Base-by-base conservation (phyloP, 371 early-diverging fungal species). In the Chytridium lagenaria region DNA sequence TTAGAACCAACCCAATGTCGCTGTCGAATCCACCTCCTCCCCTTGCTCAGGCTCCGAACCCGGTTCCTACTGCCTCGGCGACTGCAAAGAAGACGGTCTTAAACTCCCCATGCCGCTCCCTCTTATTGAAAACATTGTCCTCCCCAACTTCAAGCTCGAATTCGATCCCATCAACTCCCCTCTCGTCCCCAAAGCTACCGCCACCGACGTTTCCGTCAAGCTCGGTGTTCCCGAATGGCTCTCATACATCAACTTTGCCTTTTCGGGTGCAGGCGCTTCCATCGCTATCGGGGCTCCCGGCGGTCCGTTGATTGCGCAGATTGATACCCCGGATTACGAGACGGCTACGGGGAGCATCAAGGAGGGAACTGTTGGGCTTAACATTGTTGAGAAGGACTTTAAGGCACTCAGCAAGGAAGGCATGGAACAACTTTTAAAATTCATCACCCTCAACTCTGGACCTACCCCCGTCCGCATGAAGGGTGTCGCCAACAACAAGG, bases 101-200 rank as follows among this genome's bases (percentile, higher is more conserved):
- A 10, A 39, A 38, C 2, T 70, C 70, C 10, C 2, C 26, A 31
- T 33, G 33, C 55, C 55, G 7, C 5, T 16, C 55, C 30, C 59
- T 33, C 59, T 70, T 5, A 38, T 70, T 31, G 34, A 15, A 5
- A 22, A 34, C 36, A 57, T 70, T 59, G 30, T 2, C 38, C 70
- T 70, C 31, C 33, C 59, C 61, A 23, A 34, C 59, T 70, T 70
- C 40, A 67, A n/a, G 61, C 63, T 70, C 31, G 61, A 59, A 31
- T 70, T 70, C 33, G 61, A 70, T 51, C 31, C 59, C 30, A 31
- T 26, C 61, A 49, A 57, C 70, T 16, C 50, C 30, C 70, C 70
- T 2, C 15, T 12, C 59, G 55, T 31, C 59, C 59, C 61, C 37
- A 36, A 23, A n/a, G 61, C 50, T n/a, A 59, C 59, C n/a, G n/a